Evolutionary conservation across 2,329 filamentous ascomycete species (phyloP).

Genomic region (Talaromyces sp.): DNA sequence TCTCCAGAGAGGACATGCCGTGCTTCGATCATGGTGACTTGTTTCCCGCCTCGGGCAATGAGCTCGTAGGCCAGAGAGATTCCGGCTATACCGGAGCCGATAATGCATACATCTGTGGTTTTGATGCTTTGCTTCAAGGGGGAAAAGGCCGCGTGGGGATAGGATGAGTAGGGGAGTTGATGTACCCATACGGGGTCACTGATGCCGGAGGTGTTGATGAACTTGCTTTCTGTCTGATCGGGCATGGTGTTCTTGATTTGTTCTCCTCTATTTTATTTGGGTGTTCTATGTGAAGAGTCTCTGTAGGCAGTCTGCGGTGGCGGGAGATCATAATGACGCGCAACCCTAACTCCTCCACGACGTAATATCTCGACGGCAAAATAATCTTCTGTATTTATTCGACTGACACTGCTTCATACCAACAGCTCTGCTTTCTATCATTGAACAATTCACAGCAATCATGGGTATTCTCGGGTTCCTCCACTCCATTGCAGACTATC

Average conservation of each 20-base stretch:
- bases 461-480: background rate
- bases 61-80: background rate
- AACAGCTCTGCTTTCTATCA: background rate
- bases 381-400: too few relatives aligned
- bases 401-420: background rate
- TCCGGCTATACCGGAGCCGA: background rate
- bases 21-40: background rate
- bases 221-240: background rate
- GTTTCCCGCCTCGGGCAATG: background rate
- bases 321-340: background rate
- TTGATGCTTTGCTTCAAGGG: background rate
- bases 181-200: background rate
- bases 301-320: too few relatives aligned
- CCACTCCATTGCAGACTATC: slow-evolving; percentile 3
- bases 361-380: too few relatives aligned
- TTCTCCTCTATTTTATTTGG: too few relatives aligned
- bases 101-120: background rate
- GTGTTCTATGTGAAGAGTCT: too few relatives aligned
- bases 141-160: background rate
- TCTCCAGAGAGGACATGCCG: background rate
- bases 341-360: background rate
- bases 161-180: background rate
- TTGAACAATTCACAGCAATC: background rate
- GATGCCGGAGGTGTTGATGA: slow-evolving; percentile 2
- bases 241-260: background rate